A percentile compares a stretch with the other conserved stretches of the same genome.
phyloP scores from a whole-genome alignment of 345 rosid genomes.

The Euphorbia pulcherrima region DNA sequence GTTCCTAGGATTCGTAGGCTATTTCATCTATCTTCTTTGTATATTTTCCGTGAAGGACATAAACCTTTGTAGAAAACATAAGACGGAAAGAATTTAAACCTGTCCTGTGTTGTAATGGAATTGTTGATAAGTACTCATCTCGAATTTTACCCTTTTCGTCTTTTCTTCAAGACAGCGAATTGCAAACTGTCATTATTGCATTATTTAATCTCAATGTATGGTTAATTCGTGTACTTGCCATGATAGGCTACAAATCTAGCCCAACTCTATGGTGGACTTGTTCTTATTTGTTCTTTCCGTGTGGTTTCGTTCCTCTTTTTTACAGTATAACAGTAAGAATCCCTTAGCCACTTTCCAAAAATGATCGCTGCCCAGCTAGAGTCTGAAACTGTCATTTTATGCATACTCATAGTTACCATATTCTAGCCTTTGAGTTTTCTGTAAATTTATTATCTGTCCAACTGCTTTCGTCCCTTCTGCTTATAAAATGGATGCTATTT shows the following conservation, averaged over 20 bases:
- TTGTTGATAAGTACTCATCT: not conserved
- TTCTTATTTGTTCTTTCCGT: not conserved
- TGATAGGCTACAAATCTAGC: not conserved
- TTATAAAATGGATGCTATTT: slow-evolving; percentile 1
- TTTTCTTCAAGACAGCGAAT: not conserved
- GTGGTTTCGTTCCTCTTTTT: not conserved
- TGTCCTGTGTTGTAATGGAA: not conserved
- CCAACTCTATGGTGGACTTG: not conserved
- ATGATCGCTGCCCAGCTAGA: slow-evolving; percentile 1
- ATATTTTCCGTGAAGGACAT: no score
- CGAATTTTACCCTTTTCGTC: not conserved
- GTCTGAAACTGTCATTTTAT: not conserved
- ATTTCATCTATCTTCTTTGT: not conserved
- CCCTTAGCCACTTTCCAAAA: slow-evolving; percentile 9
- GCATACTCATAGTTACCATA: slow-evolving; percentile 11
- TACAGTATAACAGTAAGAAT: not conserved
- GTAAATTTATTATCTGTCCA: not conserved
- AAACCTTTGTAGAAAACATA: not conserved
- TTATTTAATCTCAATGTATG: not conserved
- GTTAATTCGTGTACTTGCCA: not conserved
- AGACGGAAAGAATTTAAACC: not conserved
- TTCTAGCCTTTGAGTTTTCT: not conserved
- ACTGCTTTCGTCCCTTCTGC: not conserved
- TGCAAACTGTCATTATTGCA: not conserved
- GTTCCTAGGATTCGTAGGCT: not conserved